A percentile compares a stretch with the other conserved stretches of the same genome.
These are phyloP conservation scores for Entoloma clypeatum DNA, from an alignment of 1,284 basidiomycete genomes.

Conservation along the genomic window DNA sequence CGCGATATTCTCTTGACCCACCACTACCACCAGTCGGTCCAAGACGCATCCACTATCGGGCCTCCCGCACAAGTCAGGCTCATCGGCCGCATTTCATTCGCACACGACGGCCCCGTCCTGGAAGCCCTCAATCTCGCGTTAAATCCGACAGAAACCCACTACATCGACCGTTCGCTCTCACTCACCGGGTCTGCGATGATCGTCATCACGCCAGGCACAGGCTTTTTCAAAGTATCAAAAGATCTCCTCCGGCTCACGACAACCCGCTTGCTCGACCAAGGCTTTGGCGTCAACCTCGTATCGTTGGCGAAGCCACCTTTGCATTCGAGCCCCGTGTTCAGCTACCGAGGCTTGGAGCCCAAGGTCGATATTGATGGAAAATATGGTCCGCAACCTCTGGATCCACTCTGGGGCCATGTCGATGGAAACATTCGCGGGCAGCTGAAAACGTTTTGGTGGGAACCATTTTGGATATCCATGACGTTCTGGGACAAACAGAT, in stretches of 20 bases:
- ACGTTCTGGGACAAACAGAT: conserved; percentile 84
- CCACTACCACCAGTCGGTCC: conserved; percentile 70
- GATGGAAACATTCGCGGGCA: conserved; percentile 50
- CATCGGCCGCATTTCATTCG: conserved; percentile 77
- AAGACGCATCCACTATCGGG: conserved; percentile 35
- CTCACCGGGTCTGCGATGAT: conserved; percentile 88
- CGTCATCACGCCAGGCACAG: conserved; percentile 91
- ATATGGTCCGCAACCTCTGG: conserved; percentile 49
- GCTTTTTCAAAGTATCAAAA: conserved; percentile 92
- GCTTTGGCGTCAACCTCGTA: conserved; percentile 87
- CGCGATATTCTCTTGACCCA: conserved; percentile 84
- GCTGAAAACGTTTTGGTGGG: conserved; percentile 73
- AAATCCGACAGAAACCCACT: conserved; percentile 93
- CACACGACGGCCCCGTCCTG: conserved; percentile 92
- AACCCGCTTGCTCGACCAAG: conserved; percentile 94
- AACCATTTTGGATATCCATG: conserved; percentile 79
- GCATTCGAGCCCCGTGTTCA: conserved; percentile 88
- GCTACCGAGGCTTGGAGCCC: conserved; percentile 59
- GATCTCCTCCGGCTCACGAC: conserved; percentile 89
- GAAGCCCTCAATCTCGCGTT: conserved; percentile 93
- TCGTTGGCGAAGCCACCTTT: conserved; percentile 91
- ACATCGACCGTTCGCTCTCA: conserved; percentile 92
- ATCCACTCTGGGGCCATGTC: conserved; percentile 71
- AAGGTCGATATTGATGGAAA: conserved; percentile 43
- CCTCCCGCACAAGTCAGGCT: conserved; percentile 60